These are phyloP conservation scores for Volvariella volvacea DNA, from an alignment of 1,284 basidiomycete species.

Conservation along the genomic window DNA sequence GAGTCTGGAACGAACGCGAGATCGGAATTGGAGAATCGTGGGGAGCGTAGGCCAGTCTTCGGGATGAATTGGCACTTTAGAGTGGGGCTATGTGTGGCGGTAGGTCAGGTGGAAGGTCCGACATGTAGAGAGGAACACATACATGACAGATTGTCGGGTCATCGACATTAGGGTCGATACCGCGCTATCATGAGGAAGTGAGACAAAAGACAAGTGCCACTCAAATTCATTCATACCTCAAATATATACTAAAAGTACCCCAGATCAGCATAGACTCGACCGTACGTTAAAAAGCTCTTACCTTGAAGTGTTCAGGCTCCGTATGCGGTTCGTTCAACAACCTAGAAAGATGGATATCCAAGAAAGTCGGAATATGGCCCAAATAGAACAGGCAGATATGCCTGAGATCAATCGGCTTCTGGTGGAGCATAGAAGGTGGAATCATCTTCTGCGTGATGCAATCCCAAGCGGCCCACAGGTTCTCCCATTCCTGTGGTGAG, in stretches of 20 bases:
- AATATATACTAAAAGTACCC: slow-evolving; percentile 71
- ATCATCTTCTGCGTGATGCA: slow-evolving; percentile 86
- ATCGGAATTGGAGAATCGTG: slow-evolving; percentile 75
- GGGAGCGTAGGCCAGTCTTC: slow-evolving; percentile 83
- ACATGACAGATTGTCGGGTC: slow-evolving; percentile 83
- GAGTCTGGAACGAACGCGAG: slow-evolving; percentile 69
- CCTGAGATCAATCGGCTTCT: slow-evolving; percentile 90
- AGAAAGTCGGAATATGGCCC: slow-evolving; percentile 85
- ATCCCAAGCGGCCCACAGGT: slow-evolving; percentile 89
- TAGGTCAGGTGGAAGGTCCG: neutral
- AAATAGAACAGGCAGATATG: slow-evolving; percentile 87
- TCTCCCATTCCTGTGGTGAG: slow-evolving; percentile 71
- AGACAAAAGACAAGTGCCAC: neutral
- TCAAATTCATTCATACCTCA: slow-evolving; percentile 41
- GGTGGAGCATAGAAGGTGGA: slow-evolving; percentile 75
- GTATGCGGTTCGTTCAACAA: slow-evolving; percentile 75
- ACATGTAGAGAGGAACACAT: slow-evolving; percentile 21
- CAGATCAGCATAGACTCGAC: neutral
- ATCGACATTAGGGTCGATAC: slow-evolving; percentile 93
- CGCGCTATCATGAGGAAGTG: slow-evolving; percentile 49
- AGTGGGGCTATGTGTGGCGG: slow-evolving; percentile 60
- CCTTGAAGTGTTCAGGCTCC: slow-evolving; percentile 79
- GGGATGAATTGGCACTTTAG: slow-evolving; percentile 74
- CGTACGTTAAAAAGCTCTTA: slow-evolving; percentile 20
- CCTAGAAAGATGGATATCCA: slow-evolving; percentile 87